Evolutionary conservation across 176 grass and related monocot genomes (phyloP).

Genomic region (Carex cristatella): DNA sequence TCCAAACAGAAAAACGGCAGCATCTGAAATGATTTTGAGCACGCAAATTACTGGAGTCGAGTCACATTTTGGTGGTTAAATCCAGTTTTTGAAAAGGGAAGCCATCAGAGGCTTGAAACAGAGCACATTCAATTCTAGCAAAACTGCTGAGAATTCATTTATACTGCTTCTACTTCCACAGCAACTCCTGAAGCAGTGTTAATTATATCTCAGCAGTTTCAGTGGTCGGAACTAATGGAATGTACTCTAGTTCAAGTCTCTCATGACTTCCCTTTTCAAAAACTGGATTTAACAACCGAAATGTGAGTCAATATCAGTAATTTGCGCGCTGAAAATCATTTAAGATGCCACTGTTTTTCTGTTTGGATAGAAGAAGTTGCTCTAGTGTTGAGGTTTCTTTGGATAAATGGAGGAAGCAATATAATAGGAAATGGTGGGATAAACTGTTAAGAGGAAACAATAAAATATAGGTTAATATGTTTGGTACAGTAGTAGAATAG

Average conservation of each 20-base stretch:
- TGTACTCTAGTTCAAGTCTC: constrained; percentile 48
- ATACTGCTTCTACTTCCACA: constrained; percentile 39
- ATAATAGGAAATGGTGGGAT: not conserved
- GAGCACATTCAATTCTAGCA: constrained; percentile 38
- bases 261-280: constrained; percentile 47
- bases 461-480: not conserved
- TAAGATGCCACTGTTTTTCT: not conserved
- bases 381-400: constrained; percentile 14
- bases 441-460: not conserved
- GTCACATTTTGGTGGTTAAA: constrained; percentile 78
- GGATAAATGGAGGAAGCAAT: not conserved
- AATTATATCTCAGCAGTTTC: constrained; percentile 47
- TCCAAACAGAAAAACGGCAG: not conserved
- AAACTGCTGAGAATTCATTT: constrained; percentile 27
- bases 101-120: constrained; percentile 41
- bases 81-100: constrained; percentile 55
- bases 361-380: constrained; percentile 34
- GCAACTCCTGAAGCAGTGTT: constrained; percentile 49
- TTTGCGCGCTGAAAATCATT: constrained; percentile 22
- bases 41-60: constrained; percentile 51
- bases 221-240: constrained; percentile 45
- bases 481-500: not conserved
- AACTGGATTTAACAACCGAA: constrained; percentile 62
- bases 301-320: constrained; percentile 64
- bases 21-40: constrained; percentile 14